Evolutionary conservation across 768 basidiomycete genomes (phyloP), one percentile per base, ranked within the genome.

Genomic region (Lentinula sp.): DNA sequence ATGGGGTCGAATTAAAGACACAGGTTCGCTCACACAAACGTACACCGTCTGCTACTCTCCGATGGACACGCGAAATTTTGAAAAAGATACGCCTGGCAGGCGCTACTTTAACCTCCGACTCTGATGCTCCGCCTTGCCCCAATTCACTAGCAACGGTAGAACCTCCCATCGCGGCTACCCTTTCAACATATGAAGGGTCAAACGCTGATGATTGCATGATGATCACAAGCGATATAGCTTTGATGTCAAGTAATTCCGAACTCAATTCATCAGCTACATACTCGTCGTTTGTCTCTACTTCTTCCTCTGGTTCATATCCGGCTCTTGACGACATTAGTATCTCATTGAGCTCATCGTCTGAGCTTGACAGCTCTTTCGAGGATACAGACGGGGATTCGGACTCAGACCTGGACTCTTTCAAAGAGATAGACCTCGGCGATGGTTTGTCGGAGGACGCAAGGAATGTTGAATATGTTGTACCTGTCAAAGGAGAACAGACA

Each of bases 371-470:
- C 43, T 57, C 40, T 10, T 23, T 11, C 6, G 35, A 35, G 10
- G 43, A 48, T n/a, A 9, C 43, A 2, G 54, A 54, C 48, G 57
- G 61, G 32, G 59, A 54, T 40, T 63, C 65, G 45, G 63, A 62
- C 37, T 62, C 64, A 34, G 69, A 70, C 49, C 37, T 48, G 16
- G 48, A 57, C 40, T 35, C 32, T 34, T 9, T 54, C 16, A 57
- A 34, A 6, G 61, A 62, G 15, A 46, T 48, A 50, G 68, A 69
- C 49, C 32, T 57, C 40, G 67, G 69, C 13, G 62, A 61, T 31
- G 69, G 69, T 9, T 62, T 65, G 40, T 46, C 57, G 32, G 66
- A 61, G 39, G 68, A 67, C 10, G 67, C 53, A 35, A 66, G 65
- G 32, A 66, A 71, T 23, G 61, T 11, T 34, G 60, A 54, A 65